Evolutionary conservation across 805 yeast species (phyloP).

Genomic region (Blastobotrys mokoenaii): DNA sequence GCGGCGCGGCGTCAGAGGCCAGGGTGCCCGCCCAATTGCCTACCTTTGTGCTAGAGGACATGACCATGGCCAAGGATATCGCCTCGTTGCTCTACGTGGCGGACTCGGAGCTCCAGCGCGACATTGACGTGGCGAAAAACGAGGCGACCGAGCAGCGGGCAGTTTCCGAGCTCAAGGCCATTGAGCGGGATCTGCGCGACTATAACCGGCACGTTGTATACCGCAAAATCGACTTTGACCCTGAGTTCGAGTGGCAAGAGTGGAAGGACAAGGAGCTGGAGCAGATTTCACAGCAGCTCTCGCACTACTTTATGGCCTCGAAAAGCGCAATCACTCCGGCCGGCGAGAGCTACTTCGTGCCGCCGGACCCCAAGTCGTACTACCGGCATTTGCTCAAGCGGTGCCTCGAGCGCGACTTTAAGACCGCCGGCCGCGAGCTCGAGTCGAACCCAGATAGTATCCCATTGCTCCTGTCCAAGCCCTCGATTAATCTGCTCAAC

Average conservation of each 20-base stretch:
- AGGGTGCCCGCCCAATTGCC: slow-evolving; percentile 28
- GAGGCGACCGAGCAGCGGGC: slow-evolving; percentile 30
- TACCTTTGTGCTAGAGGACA: slow-evolving; percentile 45
- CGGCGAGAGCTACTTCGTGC: slow-evolving; percentile 28
- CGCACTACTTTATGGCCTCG: slow-evolving; percentile 8
- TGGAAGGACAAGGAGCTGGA: slow-evolving; percentile 37
- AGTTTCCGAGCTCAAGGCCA: slow-evolving; percentile 26
- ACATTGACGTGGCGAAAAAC: slow-evolving; percentile 37
- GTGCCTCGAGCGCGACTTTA: slow-evolving; percentile 37
- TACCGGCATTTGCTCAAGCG: slow-evolving; percentile 34
- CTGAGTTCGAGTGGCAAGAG: slow-evolving; percentile 26
- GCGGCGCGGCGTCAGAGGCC: neutral
- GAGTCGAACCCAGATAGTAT: slow-evolving; percentile 14
- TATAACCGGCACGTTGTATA: slow-evolving; percentile 28
- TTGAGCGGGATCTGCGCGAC: slow-evolving; percentile 19
- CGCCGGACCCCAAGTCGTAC: slow-evolving; percentile 35
- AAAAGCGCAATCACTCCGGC: neutral
- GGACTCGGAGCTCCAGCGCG: slow-evolving; percentile 44
- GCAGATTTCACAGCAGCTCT: slow-evolving; percentile 26
- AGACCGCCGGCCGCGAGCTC: slow-evolving; percentile 14
- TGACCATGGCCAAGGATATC: slow-evolving; percentile 44
- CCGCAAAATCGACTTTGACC: slow-evolving; percentile 31
- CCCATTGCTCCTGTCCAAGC: slow-evolving; percentile 33
- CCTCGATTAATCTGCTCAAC: slow-evolving; percentile 36
- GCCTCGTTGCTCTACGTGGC: slow-evolving; percentile 44